Base-by-base conservation (phyloP, 2,329 filamentous ascomycete species). In the Chaetoscypha palmicola region DNA sequence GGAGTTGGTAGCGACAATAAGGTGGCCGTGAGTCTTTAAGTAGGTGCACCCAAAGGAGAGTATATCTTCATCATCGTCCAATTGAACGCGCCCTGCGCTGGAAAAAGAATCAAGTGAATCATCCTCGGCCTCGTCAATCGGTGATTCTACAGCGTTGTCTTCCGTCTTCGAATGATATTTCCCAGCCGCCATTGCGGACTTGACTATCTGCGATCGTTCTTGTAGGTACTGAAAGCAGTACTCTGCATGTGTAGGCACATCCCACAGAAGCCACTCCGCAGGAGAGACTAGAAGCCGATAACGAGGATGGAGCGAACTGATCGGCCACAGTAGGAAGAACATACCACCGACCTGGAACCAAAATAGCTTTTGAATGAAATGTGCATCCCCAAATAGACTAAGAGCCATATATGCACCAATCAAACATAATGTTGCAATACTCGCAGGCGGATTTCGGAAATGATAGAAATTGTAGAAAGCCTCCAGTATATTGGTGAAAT, bases 381-480 rank as follows among this genome's bases (percentile, higher is more conserved):
- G 55, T 2, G 56, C 39, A 1, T 62, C 57, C 1, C 49, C 44
- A 8, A 62, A 23, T 4, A 55, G 39, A 5, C 54, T 56, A n/a
- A 50, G 21, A 2, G 64, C 28, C 20, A 60, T 55, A 7, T 41
- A 20, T 1, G 55, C 1, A 2, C 35, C 42, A 8, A 66, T 39
- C 0, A 65, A 14, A 12, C 45, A 51, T 5, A 65, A 55, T 0
- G 55, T 50, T 3, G 47, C 31, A 2, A 51, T 35, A 4, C 64
- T 65, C 0, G 58, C 55, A 11, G 41, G 40, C 3, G 63, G 62
- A 41, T 53, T 54, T 1, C 58, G 51, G 56, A 64, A 67, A 45
- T 66, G 62, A 42, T 65, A 66, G 43, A 66, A 65, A 38, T 64
- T 66, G 38, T 61, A 59, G 17, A 57, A 37, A 2, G 52, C 53